Evolutionary conservation across 1,284 basidiomycete genomes (phyloP), one percentile per base, ranked within the genome.

Genomic region (Ganoderma resinaceum): DNA sequence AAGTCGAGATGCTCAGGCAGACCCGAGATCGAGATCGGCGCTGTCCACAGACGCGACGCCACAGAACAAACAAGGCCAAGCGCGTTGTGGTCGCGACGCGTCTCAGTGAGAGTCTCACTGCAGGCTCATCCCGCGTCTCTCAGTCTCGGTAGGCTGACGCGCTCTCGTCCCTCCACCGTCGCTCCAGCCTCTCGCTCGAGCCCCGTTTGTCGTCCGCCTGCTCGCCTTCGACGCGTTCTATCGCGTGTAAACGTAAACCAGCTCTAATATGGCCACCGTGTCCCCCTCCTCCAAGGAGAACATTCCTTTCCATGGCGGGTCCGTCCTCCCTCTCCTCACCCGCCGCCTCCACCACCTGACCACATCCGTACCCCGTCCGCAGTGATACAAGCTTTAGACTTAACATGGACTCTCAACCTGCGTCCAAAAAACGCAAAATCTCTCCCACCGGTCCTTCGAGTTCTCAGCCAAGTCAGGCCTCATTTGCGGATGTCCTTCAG

Each of bases 401-500:
- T 37, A 76, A 74, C 63, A 23, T 66, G 31, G 74, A 72, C 38
- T 68, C 76, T 7, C 83, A 85, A 65, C 89, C 88, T 29, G 83
- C 82, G 8, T 66, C 84, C 9, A 93, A 93, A 80, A 87, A 86
- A 73, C 83, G 90, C 62, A 93, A 88, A 75, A 76, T 93, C 9
- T 83, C 76, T 16, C 72, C 82, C 7, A 71, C 79, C 35, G 78
- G 60, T 20, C 66, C 73, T 18, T 79, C 82, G 43, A 77, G 76
- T 46, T 84, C 85, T 23, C 86, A 78, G 66, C 72, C 74, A 1
- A 43, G 71, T 18, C 77, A 76, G 65, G 73, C 80, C 1, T 95
- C 94, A 2, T 96, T 96, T 75, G 86, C 90, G 0, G 92, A 94
- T 66, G 90, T 95, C 6, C 82, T 96, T 4, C 89, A 92, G 78